Evolutionary conservation across 2,329 filamentous ascomycete genomes (phyloP).

Genomic region (Simplicillium sp.): DNA sequence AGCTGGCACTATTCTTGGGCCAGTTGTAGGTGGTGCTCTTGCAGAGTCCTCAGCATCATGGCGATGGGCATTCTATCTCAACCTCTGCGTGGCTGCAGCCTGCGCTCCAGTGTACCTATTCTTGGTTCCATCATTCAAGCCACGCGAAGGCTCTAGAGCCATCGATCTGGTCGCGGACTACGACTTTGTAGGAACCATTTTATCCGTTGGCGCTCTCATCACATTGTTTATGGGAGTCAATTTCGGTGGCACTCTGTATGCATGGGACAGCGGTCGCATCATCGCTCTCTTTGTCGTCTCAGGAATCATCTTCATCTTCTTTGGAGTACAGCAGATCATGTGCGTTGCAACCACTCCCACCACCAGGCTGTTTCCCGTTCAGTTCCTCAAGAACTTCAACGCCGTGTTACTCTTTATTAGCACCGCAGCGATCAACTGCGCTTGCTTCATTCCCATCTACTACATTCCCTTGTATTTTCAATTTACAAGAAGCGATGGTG

Average conservation of each 20-base stretch:
- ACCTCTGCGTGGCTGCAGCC: slow-evolving; percentile 33
- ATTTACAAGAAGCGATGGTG: slow-evolving; percentile 29
- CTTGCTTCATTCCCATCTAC: slow-evolving; percentile 23
- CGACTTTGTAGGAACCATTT: slow-evolving; percentile 30
- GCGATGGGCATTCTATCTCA: slow-evolving; percentile 32
- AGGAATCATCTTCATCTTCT: slow-evolving; percentile 20
- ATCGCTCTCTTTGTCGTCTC: slow-evolving; percentile 34
- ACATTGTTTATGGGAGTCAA: slow-evolving; percentile 33
- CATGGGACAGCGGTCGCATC: slow-evolving; percentile 29
- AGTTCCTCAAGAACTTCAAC: not conserved
- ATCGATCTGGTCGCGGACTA: slow-evolving; percentile 19
- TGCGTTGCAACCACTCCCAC: slow-evolving; percentile 20
- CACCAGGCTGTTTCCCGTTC: slow-evolving; percentile 21
- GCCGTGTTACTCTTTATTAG: not conserved
- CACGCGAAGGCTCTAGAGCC: slow-evolving; percentile 10
- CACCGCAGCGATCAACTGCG: slow-evolving; percentile 15
- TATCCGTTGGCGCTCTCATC: slow-evolving; percentile 27
- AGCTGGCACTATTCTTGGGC: slow-evolving; percentile 33
- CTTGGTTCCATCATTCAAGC: slow-evolving; percentile 12
- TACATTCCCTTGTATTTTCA: slow-evolving; percentile 42
- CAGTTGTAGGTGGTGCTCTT: slow-evolving; percentile 34
- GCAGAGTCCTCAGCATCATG: slow-evolving; percentile 26
- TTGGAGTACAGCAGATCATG: slow-evolving; percentile 27
- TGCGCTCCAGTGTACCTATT: slow-evolving; percentile 17
- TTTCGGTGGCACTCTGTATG: slow-evolving; percentile 35